Percentiles rank a stretch among this genome's conserved stretches.
These are phyloP conservation scores for Persicaria tinctoria DNA, from an alignment of 148 eudicot species.

Conservation along the genomic window DNA sequence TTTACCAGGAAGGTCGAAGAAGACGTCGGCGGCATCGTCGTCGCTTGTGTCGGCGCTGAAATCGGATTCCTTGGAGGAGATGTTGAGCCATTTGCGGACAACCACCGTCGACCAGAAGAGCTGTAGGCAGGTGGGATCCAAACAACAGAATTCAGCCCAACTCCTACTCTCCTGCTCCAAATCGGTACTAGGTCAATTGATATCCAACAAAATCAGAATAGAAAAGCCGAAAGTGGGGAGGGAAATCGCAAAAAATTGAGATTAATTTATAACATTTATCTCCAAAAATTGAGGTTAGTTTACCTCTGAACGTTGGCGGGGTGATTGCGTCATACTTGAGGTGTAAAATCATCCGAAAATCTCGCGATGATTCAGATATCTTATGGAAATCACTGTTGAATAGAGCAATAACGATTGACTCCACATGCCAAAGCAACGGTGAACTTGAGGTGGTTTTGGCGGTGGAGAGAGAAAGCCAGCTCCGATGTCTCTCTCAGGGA, in stretches of 20 bases:
- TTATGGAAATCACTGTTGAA: neutral
- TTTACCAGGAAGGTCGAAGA: conserved; percentile 10
- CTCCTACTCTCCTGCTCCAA: conserved; percentile 24
- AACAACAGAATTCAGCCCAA: conserved; percentile 66
- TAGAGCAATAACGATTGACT: neutral
- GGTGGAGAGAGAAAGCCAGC: too few relatives aligned
- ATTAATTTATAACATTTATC: neutral
- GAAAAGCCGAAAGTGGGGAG: neutral
- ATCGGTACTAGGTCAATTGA: neutral
- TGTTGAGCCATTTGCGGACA: conserved; percentile 70
- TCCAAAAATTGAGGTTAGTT: neutral
- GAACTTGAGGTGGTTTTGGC: too few relatives aligned
- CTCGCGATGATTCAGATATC: neutral
- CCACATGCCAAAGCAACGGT: too few relatives aligned
- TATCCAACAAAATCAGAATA: neutral
- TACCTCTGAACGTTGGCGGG: conserved; percentile 15
- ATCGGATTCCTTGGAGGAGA: conserved; percentile 42
- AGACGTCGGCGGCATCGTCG: conserved; percentile 25
- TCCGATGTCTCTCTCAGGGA: too few relatives aligned
- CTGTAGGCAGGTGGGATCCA: conserved; percentile 65
- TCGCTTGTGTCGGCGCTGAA: conserved; percentile 52
- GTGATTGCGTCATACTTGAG: neutral
- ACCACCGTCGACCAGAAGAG: conserved; percentile 67
- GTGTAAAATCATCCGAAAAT: neutral
- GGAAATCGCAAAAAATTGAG: neutral